A percentile compares a stretch with the other conserved stretches of the same genome.
phyloP scores from a whole-genome alignment of 257 asterid genomes.

The Eustoma russellianum region DNA sequence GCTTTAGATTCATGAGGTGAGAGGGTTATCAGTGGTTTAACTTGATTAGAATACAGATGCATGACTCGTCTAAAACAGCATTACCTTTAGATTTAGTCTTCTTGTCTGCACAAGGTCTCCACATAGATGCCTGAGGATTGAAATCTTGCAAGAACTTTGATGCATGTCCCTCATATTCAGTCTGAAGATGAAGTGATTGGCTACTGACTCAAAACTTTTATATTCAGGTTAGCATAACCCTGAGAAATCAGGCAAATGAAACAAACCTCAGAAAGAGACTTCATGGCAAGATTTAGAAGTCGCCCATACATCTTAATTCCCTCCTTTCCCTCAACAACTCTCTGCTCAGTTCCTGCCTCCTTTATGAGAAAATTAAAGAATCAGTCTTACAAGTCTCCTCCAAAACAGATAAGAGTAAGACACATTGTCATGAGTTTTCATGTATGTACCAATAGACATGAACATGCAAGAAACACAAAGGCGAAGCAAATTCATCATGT shows the following conservation, averaged over 20 bases:
- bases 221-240: no score
- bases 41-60: conserved; percentile 1
- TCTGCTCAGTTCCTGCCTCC: conserved; percentile 18
- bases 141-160: conserved; percentile 69
- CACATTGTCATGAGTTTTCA: not conserved
- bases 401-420: not conserved
- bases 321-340: conserved; percentile 17
- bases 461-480: no score
- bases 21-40: not conserved
- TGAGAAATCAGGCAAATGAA: not conserved
- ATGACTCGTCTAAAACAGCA: not conserved
- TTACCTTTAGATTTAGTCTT: conserved; percentile 34
- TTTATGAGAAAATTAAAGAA: no score
- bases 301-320: conserved; percentile 51
- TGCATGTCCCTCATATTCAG: conserved; percentile 29
- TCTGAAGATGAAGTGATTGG: conserved; percentile 18
- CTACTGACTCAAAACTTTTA: not conserved
- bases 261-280: conserved; percentile 65
- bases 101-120: conserved; percentile 81
- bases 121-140: conserved; percentile 41
- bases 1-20: conserved; percentile 4
- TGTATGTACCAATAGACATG: not conserved
- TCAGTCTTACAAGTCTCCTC: no score
- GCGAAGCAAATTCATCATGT: no score
- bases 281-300: conserved; percentile 53